Evolutionary conservation across 2,329 filamentous ascomycete genomes (phyloP), one percentile per base, ranked within the genome.

Genomic region (Penicillium sp.): DNA sequence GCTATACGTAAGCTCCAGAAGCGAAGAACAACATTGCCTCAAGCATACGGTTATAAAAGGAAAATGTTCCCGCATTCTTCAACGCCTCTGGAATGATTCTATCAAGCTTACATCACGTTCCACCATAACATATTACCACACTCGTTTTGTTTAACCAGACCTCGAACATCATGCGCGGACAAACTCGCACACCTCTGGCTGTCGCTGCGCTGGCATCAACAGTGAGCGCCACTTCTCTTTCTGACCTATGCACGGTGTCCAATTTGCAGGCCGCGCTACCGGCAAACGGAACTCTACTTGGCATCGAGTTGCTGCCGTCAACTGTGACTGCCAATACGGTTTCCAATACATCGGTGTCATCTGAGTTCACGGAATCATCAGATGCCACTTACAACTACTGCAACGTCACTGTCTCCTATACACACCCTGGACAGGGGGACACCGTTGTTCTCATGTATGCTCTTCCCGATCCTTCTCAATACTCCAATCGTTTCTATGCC

Each of bases 401-500:
- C 67, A 77, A 78, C 51, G 69, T 78, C 47, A 76, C 73, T 1
- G 65, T 77, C 8, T 64, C 67, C 23, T 77, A 77, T 62, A 74
- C 70, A 0, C 75, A 77, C 63, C 70, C 72, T 3, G 74, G 75
- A 18, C 67, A 71, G 59, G 63, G 68, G 33, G 75, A 77, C 57
- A 63, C 54, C 1, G 66, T 77, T 47, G 65, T 68, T 35, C 65
- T 74, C 64, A 72, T 64, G 55, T 72, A 55, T 66, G 71, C 70
- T 62, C 75, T 58, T 68, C 75, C 60, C 16, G 59, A 61, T 42
- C 68, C 67, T 0, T 65, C 66, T 20, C 66, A 69, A 43, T 79
- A 75, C 63, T 62, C 76, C 62, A 77, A 74, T 62, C 75, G 77
- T 18, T 79, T 77, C 64, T 77, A 77, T 53, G 71, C 76, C 5